Evolutionary conservation across 106 monocot species (phyloP), one percentile per base, ranked within the genome.

Genomic region (Amphibolis antarctica): DNA sequence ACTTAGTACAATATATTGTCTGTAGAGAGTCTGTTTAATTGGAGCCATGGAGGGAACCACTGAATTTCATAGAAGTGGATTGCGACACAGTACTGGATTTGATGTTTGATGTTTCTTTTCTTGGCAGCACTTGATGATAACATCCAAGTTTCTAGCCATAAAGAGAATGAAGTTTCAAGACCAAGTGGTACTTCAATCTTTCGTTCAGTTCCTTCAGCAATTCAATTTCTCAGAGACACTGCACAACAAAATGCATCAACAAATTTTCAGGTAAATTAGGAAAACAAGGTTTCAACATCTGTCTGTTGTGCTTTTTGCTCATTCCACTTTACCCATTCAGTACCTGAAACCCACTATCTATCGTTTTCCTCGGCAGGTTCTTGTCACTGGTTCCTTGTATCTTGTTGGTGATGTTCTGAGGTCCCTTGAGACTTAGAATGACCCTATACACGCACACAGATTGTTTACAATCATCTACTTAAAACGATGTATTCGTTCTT

Each of bases 351-450:
- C 15, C 12, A 44, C 12, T 4, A 23, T 22, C 20, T 20, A 4
- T 17, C 4, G 19, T 63, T 63, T 42, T 1, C 55, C 12, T 25
- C 26, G 67, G 22, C 76, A 86, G 86, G 82, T 86, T 48, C 86
- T 86, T 60, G 93, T 93, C 60, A 88, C 88, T 17, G 93, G 93
- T 59, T 93, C 93, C 31, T 61, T 93, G 71, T 82, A 88, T 77
- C 74, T 93, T 18, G 85, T 93, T 14, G 93, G 93, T 10, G 93
- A 93, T 74, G 76, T 93, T 17, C 69, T 93, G 55, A 88, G 71
- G 64, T 12, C 2, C 4, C 36, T 36, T 36, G 36, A 36, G 36
- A 36, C 36, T 36, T 2, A 36, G 36, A 4, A 36, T 36, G 36
- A 7, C 36, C 36, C 36, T 7, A 36, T 36, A 36, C 7, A 36